These are phyloP conservation scores for Hygrophorus russula DNA, from an alignment of 768 basidiomycete species.

Conservation along the genomic window DNA sequence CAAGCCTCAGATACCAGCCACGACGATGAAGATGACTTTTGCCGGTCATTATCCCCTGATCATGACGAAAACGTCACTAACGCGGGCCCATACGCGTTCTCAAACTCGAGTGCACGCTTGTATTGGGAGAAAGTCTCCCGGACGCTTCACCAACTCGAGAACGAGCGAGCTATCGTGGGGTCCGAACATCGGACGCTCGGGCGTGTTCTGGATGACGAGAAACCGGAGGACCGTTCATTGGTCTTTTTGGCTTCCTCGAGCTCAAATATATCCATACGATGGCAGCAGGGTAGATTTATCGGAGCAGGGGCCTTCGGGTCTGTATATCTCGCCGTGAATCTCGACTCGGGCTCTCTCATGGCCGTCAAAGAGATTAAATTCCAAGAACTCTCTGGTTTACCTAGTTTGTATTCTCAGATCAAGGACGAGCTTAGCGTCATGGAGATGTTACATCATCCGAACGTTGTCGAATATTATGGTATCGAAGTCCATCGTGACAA, in stretches of 20 bases:
- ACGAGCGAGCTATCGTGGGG: slow-evolving; percentile 44
- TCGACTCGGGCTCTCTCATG: slow-evolving; percentile 94
- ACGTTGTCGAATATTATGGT: slow-evolving; percentile 97
- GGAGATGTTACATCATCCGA: slow-evolving; percentile 96
- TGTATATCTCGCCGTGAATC: slow-evolving; percentile 97
- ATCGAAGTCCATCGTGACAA: slow-evolving; percentile 98
- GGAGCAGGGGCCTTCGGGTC: slow-evolving; percentile 98
- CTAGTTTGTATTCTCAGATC: slow-evolving; percentile 85
- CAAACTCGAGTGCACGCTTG: slow-evolving; percentile 54
- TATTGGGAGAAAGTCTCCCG: slow-evolving; percentile 66
- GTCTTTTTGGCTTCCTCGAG: slow-evolving; percentile 93
- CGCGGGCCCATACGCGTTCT: slow-evolving; percentile 28
- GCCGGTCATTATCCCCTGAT: slow-evolving; percentile 20
- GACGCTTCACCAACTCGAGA: slow-evolving; percentile 56
- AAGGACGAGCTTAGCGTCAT: slow-evolving; percentile 94
- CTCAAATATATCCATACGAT: slow-evolving; percentile 90
- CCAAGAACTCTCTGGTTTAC: slow-evolving; percentile 82
- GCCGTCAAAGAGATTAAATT: slow-evolving; percentile 99
- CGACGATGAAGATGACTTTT: slow-evolving; percentile 41
- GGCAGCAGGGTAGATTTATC: slow-evolving; percentile 98
- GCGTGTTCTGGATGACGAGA: slow-evolving; percentile 88
- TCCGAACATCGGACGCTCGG: slow-evolving; percentile 71
- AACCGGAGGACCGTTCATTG: slow-evolving; percentile 85
- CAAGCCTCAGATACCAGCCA: slow-evolving; percentile 35
- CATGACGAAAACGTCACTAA: slow-evolving; percentile 20